Percentiles rank a stretch among this genome's conserved stretches.
phyloP scores from a whole-genome alignment of 306 rosid species.

The Medicago arabica region DNA sequence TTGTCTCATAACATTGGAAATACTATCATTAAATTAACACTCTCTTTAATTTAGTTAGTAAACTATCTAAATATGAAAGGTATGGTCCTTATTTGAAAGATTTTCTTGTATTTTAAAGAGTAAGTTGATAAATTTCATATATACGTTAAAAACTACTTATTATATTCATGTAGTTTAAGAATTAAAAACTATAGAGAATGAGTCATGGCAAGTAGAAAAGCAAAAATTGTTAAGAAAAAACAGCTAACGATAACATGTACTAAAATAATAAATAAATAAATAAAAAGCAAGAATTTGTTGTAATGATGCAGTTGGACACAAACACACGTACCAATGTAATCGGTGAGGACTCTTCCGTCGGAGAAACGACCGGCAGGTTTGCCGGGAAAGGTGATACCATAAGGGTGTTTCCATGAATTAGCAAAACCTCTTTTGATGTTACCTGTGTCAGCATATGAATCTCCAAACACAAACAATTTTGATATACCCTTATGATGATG shows the following conservation, averaged over 20 bases:
- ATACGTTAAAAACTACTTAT: no score
- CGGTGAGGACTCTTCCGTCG: constrained; percentile 61
- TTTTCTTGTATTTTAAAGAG: no score
- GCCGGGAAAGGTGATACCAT: constrained; percentile 58
- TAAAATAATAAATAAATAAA: not conserved
- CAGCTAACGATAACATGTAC: constrained; percentile 4
- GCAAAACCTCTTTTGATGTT: constrained; percentile 41
- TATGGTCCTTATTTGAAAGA: no score
- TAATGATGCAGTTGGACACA: not conserved
- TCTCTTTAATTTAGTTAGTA: no score
- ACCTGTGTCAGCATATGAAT: constrained; percentile 60
- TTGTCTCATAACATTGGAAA: not conserved
- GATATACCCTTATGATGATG: not conserved
- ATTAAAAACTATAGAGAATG: not conserved
- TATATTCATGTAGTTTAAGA: no score
- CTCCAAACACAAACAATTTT: constrained; percentile 56
- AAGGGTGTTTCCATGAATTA: constrained; percentile 53
- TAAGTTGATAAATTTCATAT: no score
- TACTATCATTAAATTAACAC: no score
- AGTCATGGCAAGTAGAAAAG: no score
- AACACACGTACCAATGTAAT: constrained; percentile 48
- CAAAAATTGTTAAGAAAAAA: no score
- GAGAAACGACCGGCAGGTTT: constrained; percentile 61
- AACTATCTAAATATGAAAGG: no score
- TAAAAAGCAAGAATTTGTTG: not conserved